A percentile compares a stretch with the other conserved stretches of the same genome.
Conservation (phyloP, 2,329 filamentous ascomycete species). For the Thyridium curvatum region DNA sequence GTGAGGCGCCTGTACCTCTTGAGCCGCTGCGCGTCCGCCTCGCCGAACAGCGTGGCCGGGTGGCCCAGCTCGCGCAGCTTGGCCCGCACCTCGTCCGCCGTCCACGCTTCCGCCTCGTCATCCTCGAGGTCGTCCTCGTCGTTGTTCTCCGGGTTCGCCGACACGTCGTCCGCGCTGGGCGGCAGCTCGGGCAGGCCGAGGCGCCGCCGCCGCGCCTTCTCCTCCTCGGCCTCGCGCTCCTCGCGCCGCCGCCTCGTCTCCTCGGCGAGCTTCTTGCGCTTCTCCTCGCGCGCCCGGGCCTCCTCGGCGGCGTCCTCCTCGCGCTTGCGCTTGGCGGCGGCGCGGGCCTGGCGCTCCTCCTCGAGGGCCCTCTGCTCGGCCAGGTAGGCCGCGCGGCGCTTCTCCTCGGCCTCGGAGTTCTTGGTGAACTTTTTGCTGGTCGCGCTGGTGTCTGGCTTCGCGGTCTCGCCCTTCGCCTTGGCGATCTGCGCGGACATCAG, state of each 20-base stretch:
- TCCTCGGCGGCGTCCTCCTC: constrained; percentile 79
- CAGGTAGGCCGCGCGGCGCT: constrained; percentile 71
- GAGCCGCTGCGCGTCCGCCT: constrained; percentile 63
- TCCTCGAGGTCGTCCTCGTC: constrained; percentile 36
- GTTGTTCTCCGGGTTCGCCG: constrained; percentile 33
- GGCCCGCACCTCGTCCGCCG: constrained; percentile 58
- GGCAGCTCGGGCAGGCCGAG: constrained; percentile 74
- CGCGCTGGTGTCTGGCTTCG: constrained; percentile 9
- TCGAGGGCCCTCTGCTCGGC: constrained; percentile 75
- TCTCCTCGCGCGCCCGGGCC: constrained; percentile 68
- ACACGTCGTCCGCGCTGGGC: constrained; percentile 28
- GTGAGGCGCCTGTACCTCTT: constrained; percentile 64
- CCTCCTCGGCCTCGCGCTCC: constrained; percentile 63
- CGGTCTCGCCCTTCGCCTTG: constrained; percentile 58
- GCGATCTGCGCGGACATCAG: constrained; percentile 91
- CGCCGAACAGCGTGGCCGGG: constrained; percentile 73
- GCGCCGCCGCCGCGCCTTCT: constrained; percentile 65
- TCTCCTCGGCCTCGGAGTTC: constrained; percentile 78
- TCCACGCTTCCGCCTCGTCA: constrained; percentile 65
- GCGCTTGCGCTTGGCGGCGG: constrained; percentile 75
- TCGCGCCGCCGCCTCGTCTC: constrained; percentile 66
- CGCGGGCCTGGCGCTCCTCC: constrained; percentile 61
- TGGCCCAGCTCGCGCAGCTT: constrained; percentile 68
- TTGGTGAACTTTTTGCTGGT: constrained; percentile 71
- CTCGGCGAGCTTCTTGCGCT: constrained; percentile 73